phyloP scores from a whole-genome alignment of 305 asterid species.

The Lippia alba region DNA sequence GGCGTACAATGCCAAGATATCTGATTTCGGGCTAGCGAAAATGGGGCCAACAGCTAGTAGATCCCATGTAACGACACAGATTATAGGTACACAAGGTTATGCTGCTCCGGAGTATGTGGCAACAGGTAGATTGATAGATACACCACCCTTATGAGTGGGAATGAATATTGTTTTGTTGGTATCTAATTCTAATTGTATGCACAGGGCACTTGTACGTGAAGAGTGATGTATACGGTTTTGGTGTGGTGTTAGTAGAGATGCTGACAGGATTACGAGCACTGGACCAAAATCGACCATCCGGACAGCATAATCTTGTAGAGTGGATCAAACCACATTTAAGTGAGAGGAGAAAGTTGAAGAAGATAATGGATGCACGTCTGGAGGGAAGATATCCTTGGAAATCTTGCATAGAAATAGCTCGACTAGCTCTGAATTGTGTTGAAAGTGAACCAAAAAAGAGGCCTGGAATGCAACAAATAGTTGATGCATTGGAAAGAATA shows the following conservation, averaged over 20 bases:
- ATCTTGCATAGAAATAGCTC: constrained; percentile 47
- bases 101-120: constrained; percentile 70
- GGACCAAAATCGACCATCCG: constrained; percentile 54
- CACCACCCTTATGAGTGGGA: neutral
- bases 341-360: constrained; percentile 57
- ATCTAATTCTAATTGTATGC: neutral
- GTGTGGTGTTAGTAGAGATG: constrained; percentile 64
- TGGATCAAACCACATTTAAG: constrained; percentile 59
- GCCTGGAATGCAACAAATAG: constrained; percentile 60
- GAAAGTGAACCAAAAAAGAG: constrained; percentile 59
- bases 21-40: constrained; percentile 68
- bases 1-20: constrained; percentile 64
- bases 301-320: constrained; percentile 46
- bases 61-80: constrained; percentile 63
- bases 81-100: constrained; percentile 63
- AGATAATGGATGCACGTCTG: constrained; percentile 48
- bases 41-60: constrained; percentile 58
- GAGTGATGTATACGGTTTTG: constrained; percentile 66
- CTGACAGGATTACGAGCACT: constrained; percentile 59
- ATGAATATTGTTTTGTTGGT: no score
- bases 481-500: constrained; percentile 46
- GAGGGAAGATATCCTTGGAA: constrained; percentile 53
- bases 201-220: constrained; percentile 66
- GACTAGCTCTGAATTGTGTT: constrained; percentile 52
- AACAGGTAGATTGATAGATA: constrained; percentile 46